Evolutionary conservation across 164 flowering plant species (phyloP), one percentile per base, ranked within the genome.

Genomic region (Platanus orientalis): DNA sequence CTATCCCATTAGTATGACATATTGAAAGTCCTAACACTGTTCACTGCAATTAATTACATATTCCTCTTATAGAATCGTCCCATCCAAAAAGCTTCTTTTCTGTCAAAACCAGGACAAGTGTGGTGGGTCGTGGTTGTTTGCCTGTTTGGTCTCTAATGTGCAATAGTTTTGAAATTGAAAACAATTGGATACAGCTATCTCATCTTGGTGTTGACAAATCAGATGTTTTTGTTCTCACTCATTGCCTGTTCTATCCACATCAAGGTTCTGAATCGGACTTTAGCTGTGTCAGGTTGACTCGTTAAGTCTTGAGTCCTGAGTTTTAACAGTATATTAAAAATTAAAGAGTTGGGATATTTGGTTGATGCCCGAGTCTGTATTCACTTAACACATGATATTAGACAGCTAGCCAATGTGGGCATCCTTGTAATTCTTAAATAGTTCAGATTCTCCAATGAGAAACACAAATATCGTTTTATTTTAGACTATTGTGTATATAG

Each of bases 121-220:
- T 45, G 36, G 60, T 49, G 60, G 29, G 62, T n/a, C n/a, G n/a
- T n/a, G n/a, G n/a, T n/a, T n/a, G n/a, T n/a, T n/a, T n/a, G n/a
- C n/a, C n/a, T 29, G 30, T 61, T 42, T 64, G 60, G 26, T 48
- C 60, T 53, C 64, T 39, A 20, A 52, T 27, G 39, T 57, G 60
- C 30, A 49, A 57, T 54, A 70, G 57, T 30, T 39, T 23, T 57
- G 52, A 25, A 56, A 57, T 47, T 63, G 52, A 62, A 52, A 58
- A 26, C 29, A 50, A 57, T 58, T 71, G 60, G 61, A 25, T 62
- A 52, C 71, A 71, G 64, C 64, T 62, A 58, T 53, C 44, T 57
- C 48, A 42, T 65, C 40, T 67, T 71, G 61, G 58, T 42, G 42
- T 63, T 40, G 64, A 60, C 58, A 20, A 26, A 36, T 57, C 26